phyloP scores from a whole-genome alignment of 805 yeast genomes.

The Candida vaughaniae region DNA sequence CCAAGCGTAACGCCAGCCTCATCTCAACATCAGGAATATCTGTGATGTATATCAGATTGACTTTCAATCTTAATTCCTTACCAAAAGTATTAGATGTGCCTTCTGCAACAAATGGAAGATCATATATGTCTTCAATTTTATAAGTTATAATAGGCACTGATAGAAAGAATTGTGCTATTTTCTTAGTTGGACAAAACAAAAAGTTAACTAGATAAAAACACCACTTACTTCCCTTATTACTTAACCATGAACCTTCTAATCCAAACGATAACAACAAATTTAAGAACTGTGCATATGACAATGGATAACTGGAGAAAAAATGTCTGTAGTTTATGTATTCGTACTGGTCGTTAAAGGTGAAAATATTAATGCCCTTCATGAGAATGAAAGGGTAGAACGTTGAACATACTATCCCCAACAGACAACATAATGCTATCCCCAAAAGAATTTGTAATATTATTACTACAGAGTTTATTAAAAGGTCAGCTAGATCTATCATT shows the following conservation, averaged over 20 bases:
- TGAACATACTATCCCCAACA: too few relatives aligned
- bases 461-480: too few relatives aligned
- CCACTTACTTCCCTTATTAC: not conserved
- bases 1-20: not conserved
- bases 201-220: too few relatives aligned
- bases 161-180: not conserved
- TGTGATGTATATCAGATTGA: not conserved
- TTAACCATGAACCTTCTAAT: not conserved
- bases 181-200: too few relatives aligned
- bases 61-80: not conserved
- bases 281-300: not conserved
- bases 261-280: not conserved
- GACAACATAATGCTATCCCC: too few relatives aligned
- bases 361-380: too few relatives aligned
- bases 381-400: too few relatives aligned
- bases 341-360: too few relatives aligned
- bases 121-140: not conserved
- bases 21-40: not conserved
- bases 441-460: too few relatives aligned
- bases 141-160: slow-evolving; percentile 1
- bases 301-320: not conserved
- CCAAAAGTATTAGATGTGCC: not conserved
- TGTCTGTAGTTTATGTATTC: not conserved
- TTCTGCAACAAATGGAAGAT: not conserved
- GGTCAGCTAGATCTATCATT: too few relatives aligned